These are phyloP conservation scores for Botryobasidium botryosum DNA, from an alignment of 768 basidiomycete species.

Conservation along the genomic window DNA sequence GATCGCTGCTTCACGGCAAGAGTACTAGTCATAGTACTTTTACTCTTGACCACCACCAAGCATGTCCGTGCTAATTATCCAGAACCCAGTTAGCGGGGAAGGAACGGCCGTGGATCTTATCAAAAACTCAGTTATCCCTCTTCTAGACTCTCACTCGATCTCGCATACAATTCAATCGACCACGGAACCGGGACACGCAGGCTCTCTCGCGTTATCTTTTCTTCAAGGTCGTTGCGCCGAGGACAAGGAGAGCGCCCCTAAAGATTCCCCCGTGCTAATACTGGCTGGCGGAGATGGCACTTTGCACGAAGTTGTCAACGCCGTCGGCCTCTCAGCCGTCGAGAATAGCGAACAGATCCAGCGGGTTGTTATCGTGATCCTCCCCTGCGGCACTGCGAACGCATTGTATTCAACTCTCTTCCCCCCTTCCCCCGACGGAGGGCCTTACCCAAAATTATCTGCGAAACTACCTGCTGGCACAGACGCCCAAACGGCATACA, in stretches of 20 bases:
- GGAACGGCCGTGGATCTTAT: constrained; percentile 39
- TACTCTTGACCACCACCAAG: too few species aligned
- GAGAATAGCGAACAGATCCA: background rate
- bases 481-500: constrained; percentile 20
- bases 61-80: constrained; percentile 36
- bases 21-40: too few species aligned
- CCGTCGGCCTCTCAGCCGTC: constrained; percentile 22
- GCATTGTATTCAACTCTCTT: constrained; percentile 72
- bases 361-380: constrained; percentile 24
- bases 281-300: constrained; percentile 79
- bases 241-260: constrained; percentile 29
- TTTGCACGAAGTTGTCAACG: constrained; percentile 71
- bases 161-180: constrained; percentile 32
- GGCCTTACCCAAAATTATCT: too few species aligned
- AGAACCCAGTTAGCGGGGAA: constrained; percentile 63
- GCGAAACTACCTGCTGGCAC: constrained; percentile 3
- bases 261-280: constrained; percentile 24
- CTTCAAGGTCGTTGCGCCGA: background rate
- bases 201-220: constrained; percentile 15
- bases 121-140: constrained; percentile 42
- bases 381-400: constrained; percentile 81
- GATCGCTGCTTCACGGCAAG: too few species aligned
- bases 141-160: constrained; percentile 28
- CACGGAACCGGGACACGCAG: constrained; percentile 36
- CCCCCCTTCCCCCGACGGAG: constrained; percentile 30